Evolutionary conservation across 2,329 filamentous ascomycete species (phyloP).

Genomic region (Elsinoe batatas): DNA sequence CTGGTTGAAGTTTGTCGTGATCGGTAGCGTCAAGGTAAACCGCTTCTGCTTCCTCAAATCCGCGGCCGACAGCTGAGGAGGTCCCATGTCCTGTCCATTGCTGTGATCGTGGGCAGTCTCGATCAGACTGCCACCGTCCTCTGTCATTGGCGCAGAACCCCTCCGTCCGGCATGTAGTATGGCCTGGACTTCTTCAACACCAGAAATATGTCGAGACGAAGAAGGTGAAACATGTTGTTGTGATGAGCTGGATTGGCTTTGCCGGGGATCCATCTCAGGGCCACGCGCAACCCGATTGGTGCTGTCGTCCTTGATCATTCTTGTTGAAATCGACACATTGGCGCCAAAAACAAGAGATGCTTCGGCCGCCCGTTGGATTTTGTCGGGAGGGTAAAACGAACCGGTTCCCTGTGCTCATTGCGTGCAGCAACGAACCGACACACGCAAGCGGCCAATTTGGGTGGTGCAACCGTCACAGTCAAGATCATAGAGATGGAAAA

Average conservation of each 20-base stretch:
- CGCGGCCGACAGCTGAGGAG: neutral
- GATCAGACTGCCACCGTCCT: neutral
- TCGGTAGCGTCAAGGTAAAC: constrained; percentile 40
- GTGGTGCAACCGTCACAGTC: neutral
- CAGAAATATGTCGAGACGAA: neutral
- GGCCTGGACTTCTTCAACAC: neutral
- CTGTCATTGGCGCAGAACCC: constrained; percentile 5
- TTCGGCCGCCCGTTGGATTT: neutral
- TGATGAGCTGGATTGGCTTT: constrained; percentile 10
- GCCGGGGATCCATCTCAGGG: constrained; percentile 1
- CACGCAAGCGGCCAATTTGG: neutral
- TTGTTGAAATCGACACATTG: neutral
- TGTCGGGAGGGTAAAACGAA: neutral
- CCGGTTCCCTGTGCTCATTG: neutral
- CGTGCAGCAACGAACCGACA: constrained; percentile 1
- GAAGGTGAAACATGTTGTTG: constrained; percentile 12
- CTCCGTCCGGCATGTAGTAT: constrained; percentile 3
- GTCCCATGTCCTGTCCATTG: neutral
- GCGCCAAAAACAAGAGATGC: neutral
- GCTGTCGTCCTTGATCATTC: neutral
- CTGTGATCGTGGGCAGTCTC: neutral
- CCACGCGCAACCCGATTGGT: constrained; percentile 8
- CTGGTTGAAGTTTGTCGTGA: constrained; percentile 29
- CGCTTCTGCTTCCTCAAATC: constrained; percentile 28
- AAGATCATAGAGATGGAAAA: neutral